Percentiles rank a stretch among this genome's conserved stretches.
Evolutionary conservation across 257 asterid genomes (phyloP).

Genomic region (Fraxinus americana): DNA sequence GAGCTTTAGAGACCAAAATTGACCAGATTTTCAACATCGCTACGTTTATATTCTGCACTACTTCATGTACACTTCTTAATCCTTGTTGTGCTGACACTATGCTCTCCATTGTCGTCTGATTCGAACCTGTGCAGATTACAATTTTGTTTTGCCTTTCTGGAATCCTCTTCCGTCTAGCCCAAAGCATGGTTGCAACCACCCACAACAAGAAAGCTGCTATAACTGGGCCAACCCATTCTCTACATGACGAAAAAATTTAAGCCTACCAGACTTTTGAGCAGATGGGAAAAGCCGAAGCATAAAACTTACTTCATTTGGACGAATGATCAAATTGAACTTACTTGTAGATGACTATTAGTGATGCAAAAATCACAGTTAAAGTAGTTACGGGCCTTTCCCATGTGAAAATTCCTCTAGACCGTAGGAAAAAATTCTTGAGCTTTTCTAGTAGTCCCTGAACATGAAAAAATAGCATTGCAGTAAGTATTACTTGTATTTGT

Average conservation of each 20-base stretch:
- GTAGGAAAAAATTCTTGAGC: slow-evolving; percentile 34
- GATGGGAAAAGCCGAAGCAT: neutral
- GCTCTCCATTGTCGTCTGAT: slow-evolving; percentile 72
- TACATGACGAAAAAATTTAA: slow-evolving; percentile 20
- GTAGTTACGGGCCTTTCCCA: slow-evolving; percentile 72
- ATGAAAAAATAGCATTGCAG: slow-evolving; percentile 15
- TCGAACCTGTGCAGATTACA: slow-evolving; percentile 55
- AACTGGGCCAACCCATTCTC: slow-evolving; percentile 78
- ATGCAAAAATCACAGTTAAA: slow-evolving; percentile 29
- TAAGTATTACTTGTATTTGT: neutral
- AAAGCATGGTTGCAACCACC: slow-evolving; percentile 47
- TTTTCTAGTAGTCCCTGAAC: slow-evolving; percentile 67
- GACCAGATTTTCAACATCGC: slow-evolving; percentile 75
- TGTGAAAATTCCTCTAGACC: slow-evolving; percentile 37
- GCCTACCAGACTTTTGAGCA: neutral
- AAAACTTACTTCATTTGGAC: neutral
- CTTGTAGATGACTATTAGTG: slow-evolving; percentile 62
- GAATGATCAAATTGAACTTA: slow-evolving; percentile 29
- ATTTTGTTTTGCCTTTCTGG: slow-evolving; percentile 48
- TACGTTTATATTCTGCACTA: slow-evolving; percentile 61
- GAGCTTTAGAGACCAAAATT: slow-evolving; percentile 61
- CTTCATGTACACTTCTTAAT: slow-evolving; percentile 53
- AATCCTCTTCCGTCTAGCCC: slow-evolving; percentile 37
- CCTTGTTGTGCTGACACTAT: slow-evolving; percentile 88
- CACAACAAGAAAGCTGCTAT: slow-evolving; percentile 57